Evolutionary conservation across 148 eudicot species (phyloP).

Genomic region (Bassia scoparia): DNA sequence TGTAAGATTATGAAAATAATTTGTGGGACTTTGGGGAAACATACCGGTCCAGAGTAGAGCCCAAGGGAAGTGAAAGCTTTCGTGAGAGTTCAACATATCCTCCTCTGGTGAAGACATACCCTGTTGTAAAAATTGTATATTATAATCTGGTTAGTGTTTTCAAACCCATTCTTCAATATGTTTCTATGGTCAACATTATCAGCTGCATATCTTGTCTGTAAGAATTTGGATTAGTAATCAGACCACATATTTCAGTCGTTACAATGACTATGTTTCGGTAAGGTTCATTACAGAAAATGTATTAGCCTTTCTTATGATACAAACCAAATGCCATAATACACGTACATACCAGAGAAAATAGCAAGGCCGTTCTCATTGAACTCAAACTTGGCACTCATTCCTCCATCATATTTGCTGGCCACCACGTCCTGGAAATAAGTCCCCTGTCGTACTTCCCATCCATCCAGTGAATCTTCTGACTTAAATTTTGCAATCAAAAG

Average conservation of each 20-base stretch:
- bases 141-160: not conserved
- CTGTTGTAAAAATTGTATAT: slow-evolving; percentile 31
- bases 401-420: slow-evolving; percentile 82
- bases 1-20: not conserved
- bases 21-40: not conserved
- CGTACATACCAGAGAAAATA: slow-evolving; percentile 70
- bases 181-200: not conserved
- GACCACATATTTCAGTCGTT: not conserved
- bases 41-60: slow-evolving; percentile 87
- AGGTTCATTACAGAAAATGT: not conserved
- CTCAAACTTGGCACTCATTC: slow-evolving; percentile 81
- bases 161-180: not conserved
- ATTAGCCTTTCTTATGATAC: not conserved
- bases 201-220: not conserved
- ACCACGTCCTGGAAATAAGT: slow-evolving; percentile 85
- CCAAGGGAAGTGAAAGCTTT: slow-evolving; percentile 85
- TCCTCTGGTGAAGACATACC: slow-evolving; percentile 91
- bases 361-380: slow-evolving; percentile 67
- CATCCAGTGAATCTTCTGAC: slow-evolving; percentile 60
- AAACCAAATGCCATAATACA: not conserved
- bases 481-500: slow-evolving; percentile 81
- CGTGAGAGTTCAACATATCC: slow-evolving; percentile 82
- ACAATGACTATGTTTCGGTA: not conserved
- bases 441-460: slow-evolving; percentile 83
- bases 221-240: not conserved